Evolutionary conservation across 768 basidiomycete genomes (phyloP), one percentile per base, ranked within the genome.

Genomic region (Tylopilus felleus): DNA sequence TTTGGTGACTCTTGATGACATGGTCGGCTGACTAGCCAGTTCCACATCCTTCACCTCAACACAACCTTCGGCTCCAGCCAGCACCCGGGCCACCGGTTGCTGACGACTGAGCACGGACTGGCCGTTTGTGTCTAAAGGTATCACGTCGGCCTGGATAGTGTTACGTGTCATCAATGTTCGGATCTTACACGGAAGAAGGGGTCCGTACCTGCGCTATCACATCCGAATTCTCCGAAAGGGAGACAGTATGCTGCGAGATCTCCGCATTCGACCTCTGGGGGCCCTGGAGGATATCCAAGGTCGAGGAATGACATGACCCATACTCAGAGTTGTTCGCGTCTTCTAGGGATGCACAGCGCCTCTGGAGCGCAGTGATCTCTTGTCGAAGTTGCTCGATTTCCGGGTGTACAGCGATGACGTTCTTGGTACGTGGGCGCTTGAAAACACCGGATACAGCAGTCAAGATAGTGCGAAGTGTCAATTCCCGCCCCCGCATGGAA

Each of bases 381-480:
- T 8, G 49, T 16, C n/a, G 43, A 16, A 55, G 54, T 21, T 40
- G 43, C 27, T 25, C 44, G n/a, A 55, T 40, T 21, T 55, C 49
- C 16, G 48, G 14, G 8, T 40, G 27, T 19, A 7, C 36, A 22
- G 8, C 29, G 17, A 4, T 29, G 12, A 6, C 13, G 13, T 44
- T 31, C 23, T 40, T 40, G 19, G 38, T 6, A 16, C 3, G 23
- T 7, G 14, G 9, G 6, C 40, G 55, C 17, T 25, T 52, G 28
- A 56, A 52, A 14, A 41, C 19, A 25, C n/a, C 21, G 8, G 47
- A 42, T 17, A 52, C 33, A 7, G 40, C 2, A 1, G 31, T 8
- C 5, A 45, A 28, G 23, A 46, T 27, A 16, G 19, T 23, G 10
- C 43, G 43, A 38, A 27, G 19, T 14, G 44, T 12, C 8, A 35